A percentile compares a stretch with the other conserved stretches of the same genome.
These are phyloP conservation scores for Capsella rubella DNA, from an alignment of 441 rosid species.

Conservation along the genomic window DNA sequence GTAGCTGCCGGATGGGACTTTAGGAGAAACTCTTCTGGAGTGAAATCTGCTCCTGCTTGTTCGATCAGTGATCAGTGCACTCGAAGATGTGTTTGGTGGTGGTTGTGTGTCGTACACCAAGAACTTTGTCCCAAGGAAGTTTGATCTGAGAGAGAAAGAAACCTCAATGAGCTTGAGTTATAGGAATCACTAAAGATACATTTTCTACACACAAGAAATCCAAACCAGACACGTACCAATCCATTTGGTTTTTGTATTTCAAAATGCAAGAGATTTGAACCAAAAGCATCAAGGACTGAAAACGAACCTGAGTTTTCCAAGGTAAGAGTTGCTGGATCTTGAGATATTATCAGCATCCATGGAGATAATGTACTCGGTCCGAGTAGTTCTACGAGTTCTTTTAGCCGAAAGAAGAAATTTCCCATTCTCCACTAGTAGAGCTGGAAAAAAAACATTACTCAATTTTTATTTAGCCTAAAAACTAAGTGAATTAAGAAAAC, in stretches of 20 bases:
- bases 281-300: background rate
- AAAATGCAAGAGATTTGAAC: background rate
- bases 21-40: constrained; percentile 60
- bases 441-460: constrained; percentile 41
- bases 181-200: too few species aligned
- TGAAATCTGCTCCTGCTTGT: constrained; percentile 60
- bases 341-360: constrained; percentile 82
- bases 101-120: constrained; percentile 63
- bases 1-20: constrained; percentile 59
- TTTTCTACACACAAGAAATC: background rate
- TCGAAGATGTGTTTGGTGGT: constrained; percentile 49
- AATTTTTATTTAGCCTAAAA: constrained; percentile 1
- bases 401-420: constrained; percentile 82
- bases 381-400: constrained; percentile 71
- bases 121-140: constrained; percentile 65
- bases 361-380: constrained; percentile 74
- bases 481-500: background rate
- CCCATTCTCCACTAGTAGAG: constrained; percentile 71
- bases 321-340: constrained; percentile 74
- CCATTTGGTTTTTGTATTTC: background rate
- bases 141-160: constrained; percentile 48
- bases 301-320: constrained; percentile 73
- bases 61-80: constrained; percentile 47
- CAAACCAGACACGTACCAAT: background rate
- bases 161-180: constrained; percentile 14